Evolutionary conservation across 305 asterid species (phyloP), one percentile per base, ranked within the genome.

Genomic region (Solanum chacoense): DNA sequence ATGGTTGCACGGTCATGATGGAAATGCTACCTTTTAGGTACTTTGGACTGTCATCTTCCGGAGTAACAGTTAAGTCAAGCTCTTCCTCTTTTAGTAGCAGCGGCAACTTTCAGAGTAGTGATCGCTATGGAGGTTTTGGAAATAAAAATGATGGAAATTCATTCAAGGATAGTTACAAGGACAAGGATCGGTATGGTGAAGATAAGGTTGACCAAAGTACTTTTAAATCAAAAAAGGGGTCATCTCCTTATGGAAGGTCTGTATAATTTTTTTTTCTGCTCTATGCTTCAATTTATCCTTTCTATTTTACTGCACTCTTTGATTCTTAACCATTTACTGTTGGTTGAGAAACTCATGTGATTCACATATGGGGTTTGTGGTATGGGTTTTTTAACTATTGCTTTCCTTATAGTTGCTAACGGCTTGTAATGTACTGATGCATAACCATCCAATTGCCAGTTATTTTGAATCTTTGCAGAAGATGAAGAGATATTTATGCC

Each of bases 31-130:
- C 89, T 91, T 86, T 89, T 91, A 96, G 98, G 94, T 96, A 92
- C 88, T 85, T 96, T 90, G 99, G 99, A 85, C 96, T 96, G 92
- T 96, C 99, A 89, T 96, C 99, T 89, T 93, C 97, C 85, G 99
- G 98, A 90, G 88, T 94, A 91, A 94, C 98, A 20, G 92, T 88
- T 91, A 96, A 95, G 92, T 94, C 98, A 55, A 94, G 97, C 85
- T 86, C 94, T 88, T 91, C 98, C 72, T 92, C 99, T 63, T 92
- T 94, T 87, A 91, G 95, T 93, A 83, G 86, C 73, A 83, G 73
- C 40, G 55, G 86, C 40, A 83, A 50, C 86, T 83, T 50, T 83
- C 86, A 50, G 72, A 91, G 95, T 93, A 85, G 96, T 88, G 83
- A 94, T 92, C 92, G 89, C 42, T 94, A 95, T 88, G 95, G 98